These are phyloP conservation scores for Cryptococcus hybrid DNA, from an alignment of 1,284 basidiomycete genomes.

Conservation along the genomic window DNA sequence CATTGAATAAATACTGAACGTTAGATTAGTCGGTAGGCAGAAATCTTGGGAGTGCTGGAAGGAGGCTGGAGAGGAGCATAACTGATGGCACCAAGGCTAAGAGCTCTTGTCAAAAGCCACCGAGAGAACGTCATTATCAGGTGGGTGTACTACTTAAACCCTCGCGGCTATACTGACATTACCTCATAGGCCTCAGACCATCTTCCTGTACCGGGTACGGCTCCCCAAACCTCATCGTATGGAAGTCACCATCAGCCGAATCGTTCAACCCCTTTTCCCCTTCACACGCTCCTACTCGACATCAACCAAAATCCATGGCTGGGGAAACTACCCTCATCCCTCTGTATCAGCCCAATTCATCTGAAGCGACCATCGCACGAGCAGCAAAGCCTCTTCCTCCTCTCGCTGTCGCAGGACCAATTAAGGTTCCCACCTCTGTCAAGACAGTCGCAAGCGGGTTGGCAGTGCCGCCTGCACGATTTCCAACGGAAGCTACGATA, in stretches of 20 bases:
- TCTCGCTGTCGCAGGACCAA: neutral
- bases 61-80: neutral
- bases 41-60: neutral
- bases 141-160: neutral
- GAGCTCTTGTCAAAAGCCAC: neutral
- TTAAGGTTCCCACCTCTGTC: conserved; percentile 4
- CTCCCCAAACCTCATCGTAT: neutral
- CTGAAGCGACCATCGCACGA: no score
- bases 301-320: neutral
- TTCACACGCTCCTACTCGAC: neutral
- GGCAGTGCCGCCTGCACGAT: neutral
- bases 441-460: conserved; percentile 1
- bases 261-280: conserved; percentile 6
- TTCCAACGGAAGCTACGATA: conserved; percentile 2
- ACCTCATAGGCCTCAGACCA: conserved; percentile 2
- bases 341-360: neutral
- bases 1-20: no score
- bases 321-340: neutral
- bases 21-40: neutral
- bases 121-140: conserved; percentile 6
- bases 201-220: conserved; percentile 1
- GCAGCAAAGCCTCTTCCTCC: neutral
- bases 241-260: conserved; percentile 3
- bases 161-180: neutral
- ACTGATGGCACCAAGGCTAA: neutral